These are phyloP conservation scores for Guadua angustifolia DNA, from an alignment of 176 grass and related monocot species.

Conservation along the genomic window DNA sequence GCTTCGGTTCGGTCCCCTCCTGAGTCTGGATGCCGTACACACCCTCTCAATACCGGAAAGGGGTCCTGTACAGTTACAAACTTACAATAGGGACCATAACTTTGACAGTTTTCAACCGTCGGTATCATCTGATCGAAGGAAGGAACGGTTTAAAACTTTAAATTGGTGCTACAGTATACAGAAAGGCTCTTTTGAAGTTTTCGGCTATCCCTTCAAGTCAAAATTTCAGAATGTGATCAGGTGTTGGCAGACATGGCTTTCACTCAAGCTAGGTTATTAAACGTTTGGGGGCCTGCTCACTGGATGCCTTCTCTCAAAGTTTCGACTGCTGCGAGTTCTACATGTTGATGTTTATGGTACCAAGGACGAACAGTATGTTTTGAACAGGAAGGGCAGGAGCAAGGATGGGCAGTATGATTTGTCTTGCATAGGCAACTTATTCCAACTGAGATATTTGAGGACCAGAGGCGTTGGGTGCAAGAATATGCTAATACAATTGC, in stretches of 20 bases:
- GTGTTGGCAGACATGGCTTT: background rate
- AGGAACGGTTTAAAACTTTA: too few relatives aligned
- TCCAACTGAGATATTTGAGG: constrained; percentile 26
- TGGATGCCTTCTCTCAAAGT: background rate
- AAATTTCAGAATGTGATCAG: background rate
- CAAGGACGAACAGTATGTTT: too few relatives aligned
- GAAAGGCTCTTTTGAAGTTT: background rate
- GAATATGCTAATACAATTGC: background rate
- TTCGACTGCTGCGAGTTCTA: constrained; percentile 10
- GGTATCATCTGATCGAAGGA: too few relatives aligned
- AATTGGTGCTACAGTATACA: too few relatives aligned
- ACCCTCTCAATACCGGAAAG: too few relatives aligned
- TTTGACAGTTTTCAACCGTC: too few relatives aligned
- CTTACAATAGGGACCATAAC: too few relatives aligned
- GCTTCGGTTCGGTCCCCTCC: too few relatives aligned
- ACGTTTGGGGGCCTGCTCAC: background rate
- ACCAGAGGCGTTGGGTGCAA: background rate
- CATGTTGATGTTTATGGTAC: background rate
- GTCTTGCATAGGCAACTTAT: background rate
- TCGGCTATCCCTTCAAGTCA: constrained; percentile 21
- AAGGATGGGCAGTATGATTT: background rate
- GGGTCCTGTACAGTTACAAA: too few relatives aligned
- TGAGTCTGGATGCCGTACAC: too few relatives aligned
- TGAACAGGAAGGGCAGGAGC: too few relatives aligned
- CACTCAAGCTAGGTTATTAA: constrained; percentile 17